Percentiles rank a stretch among this genome's conserved stretches.
These are phyloP conservation scores for Bolboschoenus planiculmis DNA, from an alignment of 176 grass and related monocot genomes.

Conservation along the genomic window DNA sequence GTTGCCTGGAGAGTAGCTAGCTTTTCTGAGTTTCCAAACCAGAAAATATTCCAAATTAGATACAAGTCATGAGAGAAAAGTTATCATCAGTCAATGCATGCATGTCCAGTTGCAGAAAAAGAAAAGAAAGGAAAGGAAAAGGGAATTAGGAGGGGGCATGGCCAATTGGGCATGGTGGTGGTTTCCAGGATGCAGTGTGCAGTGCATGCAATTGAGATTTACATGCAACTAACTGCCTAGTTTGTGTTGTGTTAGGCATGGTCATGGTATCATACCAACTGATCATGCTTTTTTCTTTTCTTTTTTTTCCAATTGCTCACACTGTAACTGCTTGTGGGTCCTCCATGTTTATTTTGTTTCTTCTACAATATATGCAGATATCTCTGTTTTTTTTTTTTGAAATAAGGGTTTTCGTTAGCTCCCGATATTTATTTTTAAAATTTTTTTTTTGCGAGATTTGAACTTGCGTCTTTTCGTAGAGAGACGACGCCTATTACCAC, in stretches of 20 bases:
- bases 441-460: no score
- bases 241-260: not conserved
- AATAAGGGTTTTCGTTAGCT: no score
- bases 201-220: conserved; percentile 7
- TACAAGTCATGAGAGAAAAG: not conserved
- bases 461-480: no score
- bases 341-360: not conserved
- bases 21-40: not conserved
- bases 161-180: no score
- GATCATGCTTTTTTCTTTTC: not conserved
- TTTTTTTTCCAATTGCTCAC: no score
- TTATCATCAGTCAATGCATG: not conserved
- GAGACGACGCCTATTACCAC: no score
- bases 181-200: not conserved
- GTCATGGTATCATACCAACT: not conserved
- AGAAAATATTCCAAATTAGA: not conserved
- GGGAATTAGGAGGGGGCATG: not conserved
- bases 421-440: no score
- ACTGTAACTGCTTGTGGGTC: not conserved
- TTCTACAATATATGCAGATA: not conserved
- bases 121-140: not conserved
- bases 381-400: not conserved
- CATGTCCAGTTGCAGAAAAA: not conserved
- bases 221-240: not conserved
- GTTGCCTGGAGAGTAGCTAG: not conserved